Percentiles rank a stretch among this genome's conserved stretches.
These are phyloP conservation scores for Cyclocybe aegerita DNA, from an alignment of 768 basidiomycete genomes.

Conservation along the genomic window DNA sequence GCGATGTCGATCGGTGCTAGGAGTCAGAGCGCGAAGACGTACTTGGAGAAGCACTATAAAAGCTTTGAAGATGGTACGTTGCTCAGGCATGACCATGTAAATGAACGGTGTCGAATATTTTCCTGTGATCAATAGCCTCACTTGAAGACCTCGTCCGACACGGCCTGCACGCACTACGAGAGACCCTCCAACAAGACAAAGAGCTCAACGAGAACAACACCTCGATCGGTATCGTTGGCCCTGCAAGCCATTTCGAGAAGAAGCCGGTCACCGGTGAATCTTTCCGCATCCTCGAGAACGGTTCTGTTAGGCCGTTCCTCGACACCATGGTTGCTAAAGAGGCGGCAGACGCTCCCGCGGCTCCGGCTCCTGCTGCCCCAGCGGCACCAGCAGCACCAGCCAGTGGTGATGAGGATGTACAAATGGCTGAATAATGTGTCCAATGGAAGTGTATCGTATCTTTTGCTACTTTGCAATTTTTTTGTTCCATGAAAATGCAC, in stretches of 20 bases:
- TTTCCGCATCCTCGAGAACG: conserved; percentile 88
- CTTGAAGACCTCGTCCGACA: conserved; percentile 90
- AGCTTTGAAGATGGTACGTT: conserved; percentile 84
- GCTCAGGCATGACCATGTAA: no score
- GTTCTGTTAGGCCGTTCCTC: conserved; percentile 72
- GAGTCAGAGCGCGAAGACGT: conserved; percentile 98
- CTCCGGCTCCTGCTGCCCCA: conserved; percentile 36
- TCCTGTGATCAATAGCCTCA: conserved; percentile 47
- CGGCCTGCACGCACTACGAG: conserved; percentile 91
- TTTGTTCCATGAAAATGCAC: background rate
- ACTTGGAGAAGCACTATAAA: conserved; percentile 92
- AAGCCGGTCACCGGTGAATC: conserved; percentile 48
- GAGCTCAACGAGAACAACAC: conserved; percentile 93
- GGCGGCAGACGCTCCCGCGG: conserved; percentile 34
- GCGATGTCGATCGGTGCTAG: conserved; percentile 99
- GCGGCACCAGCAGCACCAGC: conserved; percentile 32
- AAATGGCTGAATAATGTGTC: conserved; percentile 68
- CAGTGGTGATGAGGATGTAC: conserved; percentile 72
- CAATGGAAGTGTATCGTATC: conserved; percentile 16
- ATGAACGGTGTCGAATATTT: no score
- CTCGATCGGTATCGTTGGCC: conserved; percentile 89
- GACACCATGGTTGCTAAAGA: conserved; percentile 78
- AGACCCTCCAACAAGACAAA: conserved; percentile 98
- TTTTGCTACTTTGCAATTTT: conserved; percentile 9
- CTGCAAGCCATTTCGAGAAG: conserved; percentile 58